Conservation (phyloP, 2,329 filamentous ascomycete genomes). For the Alternaria burnsii region DNA sequence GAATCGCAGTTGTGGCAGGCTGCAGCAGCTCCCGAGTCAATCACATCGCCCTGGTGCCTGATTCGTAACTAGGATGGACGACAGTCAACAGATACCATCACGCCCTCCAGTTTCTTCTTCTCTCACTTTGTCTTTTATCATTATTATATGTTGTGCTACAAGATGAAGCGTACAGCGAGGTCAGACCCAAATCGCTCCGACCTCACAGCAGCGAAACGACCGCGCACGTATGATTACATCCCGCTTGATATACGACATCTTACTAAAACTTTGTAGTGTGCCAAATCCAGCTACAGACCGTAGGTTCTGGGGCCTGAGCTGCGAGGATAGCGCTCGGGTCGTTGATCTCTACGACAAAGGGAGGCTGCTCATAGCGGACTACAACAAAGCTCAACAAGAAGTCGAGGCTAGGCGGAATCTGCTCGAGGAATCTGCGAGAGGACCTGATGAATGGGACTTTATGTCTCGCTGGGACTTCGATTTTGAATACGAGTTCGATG, state of each 20-base stretch:
- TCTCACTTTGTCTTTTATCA: background rate
- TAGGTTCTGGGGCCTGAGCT: constrained; percentile 3
- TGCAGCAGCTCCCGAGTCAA: background rate
- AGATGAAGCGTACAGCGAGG: background rate
- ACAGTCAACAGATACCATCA: background rate
- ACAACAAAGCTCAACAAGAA: background rate
- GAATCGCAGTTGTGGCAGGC: background rate
- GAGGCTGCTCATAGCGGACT: background rate
- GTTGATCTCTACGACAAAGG: constrained; percentile 6
- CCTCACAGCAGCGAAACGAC: background rate
- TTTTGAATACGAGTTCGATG: background rate
- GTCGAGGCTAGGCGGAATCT: background rate
- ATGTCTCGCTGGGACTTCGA: background rate
- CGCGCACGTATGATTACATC: background rate
- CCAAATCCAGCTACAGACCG: background rate
- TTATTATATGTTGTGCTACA: background rate
- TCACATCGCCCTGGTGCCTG: background rate
- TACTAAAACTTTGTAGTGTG: background rate
- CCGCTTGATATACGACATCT: background rate
- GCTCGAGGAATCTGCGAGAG: background rate
- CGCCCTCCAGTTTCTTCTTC: background rate
- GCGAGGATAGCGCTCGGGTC: background rate
- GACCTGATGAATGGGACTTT: background rate
- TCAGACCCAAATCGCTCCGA: background rate
- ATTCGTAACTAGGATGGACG: background rate